Evolutionary conservation across 2,329 filamentous ascomycete species (phyloP), one percentile per base, ranked within the genome.

Genomic region (Botrytis medusae): DNA sequence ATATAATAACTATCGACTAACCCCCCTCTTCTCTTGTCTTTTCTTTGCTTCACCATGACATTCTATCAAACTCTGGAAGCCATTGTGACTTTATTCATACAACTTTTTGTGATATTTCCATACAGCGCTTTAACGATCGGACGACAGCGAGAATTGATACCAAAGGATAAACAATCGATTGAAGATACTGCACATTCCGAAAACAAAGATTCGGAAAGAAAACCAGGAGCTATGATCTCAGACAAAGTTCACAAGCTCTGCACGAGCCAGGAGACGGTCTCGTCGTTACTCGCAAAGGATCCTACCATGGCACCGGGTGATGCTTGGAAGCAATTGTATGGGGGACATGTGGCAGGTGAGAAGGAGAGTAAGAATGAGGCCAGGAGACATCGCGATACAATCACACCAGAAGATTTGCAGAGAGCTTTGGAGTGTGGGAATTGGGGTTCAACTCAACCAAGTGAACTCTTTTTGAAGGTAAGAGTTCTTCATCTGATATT

Each of bases 381-480:
- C 12, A 76, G 74, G 61, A 72, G 72, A 34, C 73, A 80, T 51
- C 57, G 75, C 59, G 74, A 76, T 69, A 68, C 73, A 5, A 59
- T 74, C 32, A 77, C 78, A 32, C 70, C 76, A 3, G 84, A 86
- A 65, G 85, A 87, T 44, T 79, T 92, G 40, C 81, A 87, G 57
- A 85, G 83, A 62, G 90, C 90, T 1, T 82, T 83, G 12, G 79
- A 85, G 72, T 93, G 91, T 79, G 92, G 92, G 2, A 89, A 87
- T 70, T 95, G 92, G 88, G 91, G 91, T 0, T 79, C 85, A 0
- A 85, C 86, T 1, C 81, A 84, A 69, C 93, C 92, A 0, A 92
- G 90, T 75, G 85, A 90, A 25, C 82, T 94, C 0, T 95, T 95
- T 79, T 81, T 93, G 9, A 85, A 84, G 78, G 89, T 88, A 75